Evolutionary conservation across 208 protist genomes (phyloP), one percentile per base, ranked within the genome.

Genomic region (Crithidia acanthocephali): DNA sequence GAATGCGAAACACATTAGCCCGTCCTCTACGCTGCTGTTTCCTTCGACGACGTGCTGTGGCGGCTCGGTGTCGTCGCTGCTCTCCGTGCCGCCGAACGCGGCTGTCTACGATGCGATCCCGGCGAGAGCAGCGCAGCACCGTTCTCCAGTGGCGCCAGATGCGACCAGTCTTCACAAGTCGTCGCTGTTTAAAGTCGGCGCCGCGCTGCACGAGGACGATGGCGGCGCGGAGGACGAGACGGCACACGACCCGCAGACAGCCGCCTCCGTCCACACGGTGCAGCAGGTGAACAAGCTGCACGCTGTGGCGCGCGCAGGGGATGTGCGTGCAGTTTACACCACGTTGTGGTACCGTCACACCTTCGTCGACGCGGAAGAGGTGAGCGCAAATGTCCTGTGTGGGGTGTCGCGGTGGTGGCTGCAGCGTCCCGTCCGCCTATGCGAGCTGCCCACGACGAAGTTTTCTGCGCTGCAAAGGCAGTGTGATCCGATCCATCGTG

Each of bases 351-450:
- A 78, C 22, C 76, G 84, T 7, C 70, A 79, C 42, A 45, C 83
- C 27, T 89, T 80, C 52, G 53, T 86, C 4, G 33, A 48, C 18
- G 56, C 55, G 27, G 55, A 40, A 16, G 58, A 72, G 44, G 73
- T 70, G 1, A 53, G 75, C 10, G 16, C 33, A 0, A 59, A 71
- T 9, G 67, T 78, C 32, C 50, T 90, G 51, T 72, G 80, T 33
- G 74, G 61, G 6, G 74, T 76, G 42, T 79, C 70, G 4, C 71
- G 40, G 58, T 90, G 84, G 84, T 90, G 84, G 84, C 59, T 89
- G 61, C 72, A 83, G 68, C 80, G 84, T 20, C 50, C 80, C 1
- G 64, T 89, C 15, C 53, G 10, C 13, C 22, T 30, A 25, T 23
- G 50, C 25, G 84, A 89, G 25, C 74, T 89, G 48, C 74, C 78